Percentiles rank a stretch among this genome's conserved stretches.
Evolutionary conservation across 192 early-diverging fungal genomes (phyloP).

Genomic region (Coemansia furcata): DNA sequence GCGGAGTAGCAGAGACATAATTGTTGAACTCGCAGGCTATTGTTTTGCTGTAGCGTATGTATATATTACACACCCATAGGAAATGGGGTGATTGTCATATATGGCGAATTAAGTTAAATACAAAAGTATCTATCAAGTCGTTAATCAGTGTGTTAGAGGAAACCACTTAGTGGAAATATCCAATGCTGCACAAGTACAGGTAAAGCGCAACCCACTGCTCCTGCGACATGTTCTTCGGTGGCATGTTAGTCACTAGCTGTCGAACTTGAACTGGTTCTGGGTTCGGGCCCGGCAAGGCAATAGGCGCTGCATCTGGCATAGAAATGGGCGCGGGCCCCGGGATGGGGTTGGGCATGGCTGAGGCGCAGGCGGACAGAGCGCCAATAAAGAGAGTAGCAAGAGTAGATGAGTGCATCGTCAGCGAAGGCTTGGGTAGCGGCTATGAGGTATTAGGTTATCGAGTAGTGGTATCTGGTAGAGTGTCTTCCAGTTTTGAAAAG

Average conservation of each 20-base stretch:
- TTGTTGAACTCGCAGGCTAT: neutral
- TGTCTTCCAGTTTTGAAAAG: neutral
- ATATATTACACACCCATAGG: neutral
- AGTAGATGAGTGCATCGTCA: neutral
- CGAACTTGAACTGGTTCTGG: neutral
- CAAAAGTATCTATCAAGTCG: neutral
- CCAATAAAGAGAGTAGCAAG: slow-evolving; percentile 1
- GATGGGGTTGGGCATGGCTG: slow-evolving; percentile 8
- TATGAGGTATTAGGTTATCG: neutral
- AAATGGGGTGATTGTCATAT: neutral
- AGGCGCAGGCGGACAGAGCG: neutral
- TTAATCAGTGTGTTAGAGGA: neutral
- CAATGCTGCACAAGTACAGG: slow-evolving; percentile 8
- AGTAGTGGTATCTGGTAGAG: neutral
- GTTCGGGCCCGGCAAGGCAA: neutral
- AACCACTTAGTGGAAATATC: neutral
- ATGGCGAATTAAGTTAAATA: neutral
- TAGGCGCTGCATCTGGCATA: slow-evolving; percentile 3
- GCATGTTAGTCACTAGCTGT: slow-evolving; percentile 18
- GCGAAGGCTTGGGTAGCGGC: neutral
- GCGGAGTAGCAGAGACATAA: neutral
- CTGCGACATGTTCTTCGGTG: slow-evolving; percentile 7
- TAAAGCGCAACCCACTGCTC: slow-evolving; percentile 15
- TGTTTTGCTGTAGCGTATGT: neutral
- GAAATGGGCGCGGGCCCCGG: slow-evolving; percentile 9